These are phyloP conservation scores for Apium graveolens DNA, from an alignment of 129 eudicot genomes.

Conservation along the genomic window DNA sequence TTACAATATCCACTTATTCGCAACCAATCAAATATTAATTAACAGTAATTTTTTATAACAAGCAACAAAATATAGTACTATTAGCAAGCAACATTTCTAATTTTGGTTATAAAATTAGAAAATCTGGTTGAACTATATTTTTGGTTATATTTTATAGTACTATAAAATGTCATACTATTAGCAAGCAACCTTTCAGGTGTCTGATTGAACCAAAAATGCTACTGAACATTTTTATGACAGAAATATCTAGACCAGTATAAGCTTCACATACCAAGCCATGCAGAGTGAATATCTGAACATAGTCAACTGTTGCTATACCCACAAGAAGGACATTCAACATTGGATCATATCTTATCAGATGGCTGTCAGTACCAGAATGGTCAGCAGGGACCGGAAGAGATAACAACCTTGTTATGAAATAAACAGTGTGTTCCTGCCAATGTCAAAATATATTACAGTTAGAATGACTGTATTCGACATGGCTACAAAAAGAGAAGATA, in stretches of 20 bases:
- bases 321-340: constrained; percentile 81
- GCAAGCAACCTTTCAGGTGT: not conserved
- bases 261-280: constrained; percentile 75
- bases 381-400: constrained; percentile 74
- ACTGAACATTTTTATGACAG: not conserved
- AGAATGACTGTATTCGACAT: not conserved
- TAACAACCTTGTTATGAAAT: constrained; percentile 73
- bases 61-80: too few relatives aligned
- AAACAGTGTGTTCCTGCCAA: constrained; percentile 79
- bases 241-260: not conserved
- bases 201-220: not conserved
- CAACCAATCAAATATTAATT: not conserved
- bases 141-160: too few relatives aligned
- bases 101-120: too few relatives aligned
- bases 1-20: too few relatives aligned
- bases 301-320: constrained; percentile 81
- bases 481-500: not conserved
- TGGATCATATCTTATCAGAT: constrained; percentile 78
- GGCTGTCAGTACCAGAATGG: constrained; percentile 56
- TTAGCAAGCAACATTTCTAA: too few relatives aligned
- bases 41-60: not conserved
- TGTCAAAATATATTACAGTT: constrained; percentile 13
- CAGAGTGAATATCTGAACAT: constrained; percentile 86
- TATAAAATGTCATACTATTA: too few relatives aligned
- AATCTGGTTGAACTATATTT: too few relatives aligned